Evolutionary conservation across 2,329 filamentous ascomycete species (phyloP), one percentile per base, ranked within the genome.

Genomic region (Macrophomina phaseolina): DNA sequence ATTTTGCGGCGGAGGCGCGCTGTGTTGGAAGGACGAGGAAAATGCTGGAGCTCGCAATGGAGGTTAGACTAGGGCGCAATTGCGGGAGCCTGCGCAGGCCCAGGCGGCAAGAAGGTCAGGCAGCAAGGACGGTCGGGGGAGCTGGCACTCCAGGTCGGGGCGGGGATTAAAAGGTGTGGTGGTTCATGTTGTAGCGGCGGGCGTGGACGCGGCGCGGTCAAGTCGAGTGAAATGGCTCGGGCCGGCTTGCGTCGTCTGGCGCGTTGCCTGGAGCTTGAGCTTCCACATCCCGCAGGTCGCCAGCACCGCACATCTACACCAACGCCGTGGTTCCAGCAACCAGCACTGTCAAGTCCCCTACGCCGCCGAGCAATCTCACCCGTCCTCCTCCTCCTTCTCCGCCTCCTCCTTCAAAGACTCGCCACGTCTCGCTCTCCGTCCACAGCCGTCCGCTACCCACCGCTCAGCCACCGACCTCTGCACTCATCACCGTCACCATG

Each of bases 401-500:
- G 38, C 48, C 45, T 64, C 38, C 2, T 12, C 42, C 11, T 5
- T 12, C 46, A 23, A 5, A 16, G n/a, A 9, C n/a, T 49, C 46
- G 42, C n/a, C 42, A 14, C 16, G 32, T n/a, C 45, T 38, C 30
- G 7, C 34, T 16, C 42, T 16, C 2, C 28, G 8, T 14, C 34
- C 53, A 23, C 30, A 5, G 11, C 52, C 52, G 12, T 30, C 48
- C 12, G 11, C 14, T 34, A 14, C 63, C 34, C 14, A 12, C 36
- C 64, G 53, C 11, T 28, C 48, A 36, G 45, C 56, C 45, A 28
- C 64, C 52, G 32, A 34, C 36, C 55, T 51, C 55, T 34, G 5
- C 49, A 45, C 49, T 30, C 52, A 32, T 52, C 23, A 23, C 23
- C 7, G 49, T 34, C 45, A 56, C 65, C 64, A 99, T 99, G 95